Percentiles rank a stretch among this genome's conserved stretches.
Conservation (phyloP, 1,139 yeast species). For the Saccharomycopsis crataegensis region DNA sequence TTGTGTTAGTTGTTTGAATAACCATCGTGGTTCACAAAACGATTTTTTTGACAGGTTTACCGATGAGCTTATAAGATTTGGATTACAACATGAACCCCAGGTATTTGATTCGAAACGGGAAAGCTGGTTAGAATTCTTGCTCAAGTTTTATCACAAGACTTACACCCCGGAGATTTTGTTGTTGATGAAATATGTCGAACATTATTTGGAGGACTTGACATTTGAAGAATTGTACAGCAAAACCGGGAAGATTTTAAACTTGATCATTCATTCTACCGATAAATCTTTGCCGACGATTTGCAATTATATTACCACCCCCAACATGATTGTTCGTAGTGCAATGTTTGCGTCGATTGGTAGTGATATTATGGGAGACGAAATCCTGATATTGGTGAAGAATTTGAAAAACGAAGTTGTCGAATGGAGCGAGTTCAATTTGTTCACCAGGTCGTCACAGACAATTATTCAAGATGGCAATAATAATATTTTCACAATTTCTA, state of each 20-base stretch:
- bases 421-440: conserved; percentile 19
- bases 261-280: conserved; percentile 83
- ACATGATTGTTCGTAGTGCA: conserved; percentile 82
- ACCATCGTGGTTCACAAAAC: conserved; percentile 1
- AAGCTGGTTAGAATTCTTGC: conserved; percentile 23
- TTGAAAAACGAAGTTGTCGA: conserved; percentile 46
- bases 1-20: conserved; percentile 31
- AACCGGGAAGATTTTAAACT: conserved; percentile 77
- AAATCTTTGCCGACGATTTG: conserved; percentile 63
- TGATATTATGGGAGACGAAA: conserved; percentile 13
- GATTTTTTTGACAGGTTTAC: conserved; percentile 27
- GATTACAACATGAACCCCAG: conserved; percentile 36
- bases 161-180: conserved; percentile 79
- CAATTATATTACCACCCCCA: conserved; percentile 90
- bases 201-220: conserved; percentile 75
- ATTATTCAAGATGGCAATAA: background rate
- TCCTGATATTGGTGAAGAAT: conserved; percentile 64
- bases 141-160: conserved; percentile 42
- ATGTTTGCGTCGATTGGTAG: conserved; percentile 18
- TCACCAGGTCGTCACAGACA: conserved; percentile 22
- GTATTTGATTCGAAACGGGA: conserved; percentile 27
- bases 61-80: conserved; percentile 43
- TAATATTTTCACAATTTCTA: background rate
- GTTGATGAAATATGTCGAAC: conserved; percentile 71
- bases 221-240: conserved; percentile 89